Evolutionary conservation across 495 filamentous ascomycete genomes (phyloP).

Genomic region (Pyrenopolyporus hunteri): DNA sequence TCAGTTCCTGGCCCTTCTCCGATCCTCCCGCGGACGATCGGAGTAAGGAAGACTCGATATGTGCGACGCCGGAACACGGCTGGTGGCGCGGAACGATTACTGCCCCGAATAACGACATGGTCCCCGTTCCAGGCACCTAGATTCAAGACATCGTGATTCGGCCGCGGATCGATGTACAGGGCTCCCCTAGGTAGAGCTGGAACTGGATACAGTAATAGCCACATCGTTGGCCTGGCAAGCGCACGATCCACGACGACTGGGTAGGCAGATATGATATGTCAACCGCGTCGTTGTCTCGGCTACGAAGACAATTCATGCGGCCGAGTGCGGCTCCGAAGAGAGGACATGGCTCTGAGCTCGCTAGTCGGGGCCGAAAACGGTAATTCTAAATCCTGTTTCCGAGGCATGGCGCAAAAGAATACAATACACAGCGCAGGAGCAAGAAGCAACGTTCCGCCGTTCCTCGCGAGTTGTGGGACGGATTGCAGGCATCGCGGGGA

Average conservation of each 20-base stretch:
- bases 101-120: slow-evolving; percentile 18
- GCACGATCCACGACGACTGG: not conserved
- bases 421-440: no score
- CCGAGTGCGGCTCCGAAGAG: no score
- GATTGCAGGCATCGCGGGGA: not conserved
- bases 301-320: no score
- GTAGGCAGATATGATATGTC: not conserved
- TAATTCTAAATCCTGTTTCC: no score
- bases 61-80: slow-evolving; percentile 10
- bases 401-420: no score
- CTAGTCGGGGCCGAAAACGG: not conserved
- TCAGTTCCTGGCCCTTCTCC: no score
- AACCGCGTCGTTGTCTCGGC: not conserved
- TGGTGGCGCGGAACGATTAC: slow-evolving; percentile 8
- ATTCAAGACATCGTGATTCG: slow-evolving; percentile 22
- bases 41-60: not conserved
- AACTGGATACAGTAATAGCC: not conserved
- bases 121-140: slow-evolving; percentile 8
- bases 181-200: not conserved
- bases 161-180: not conserved
- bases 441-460: no score
- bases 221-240: not conserved
- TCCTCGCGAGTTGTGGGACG: no score
- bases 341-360: no score
- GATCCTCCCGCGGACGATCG: slow-evolving; percentile 8